These are phyloP conservation scores for Pseudonitzschia multistriata DNA, from an alignment of 108 stramenopile genomes.

Conservation along the genomic window DNA sequence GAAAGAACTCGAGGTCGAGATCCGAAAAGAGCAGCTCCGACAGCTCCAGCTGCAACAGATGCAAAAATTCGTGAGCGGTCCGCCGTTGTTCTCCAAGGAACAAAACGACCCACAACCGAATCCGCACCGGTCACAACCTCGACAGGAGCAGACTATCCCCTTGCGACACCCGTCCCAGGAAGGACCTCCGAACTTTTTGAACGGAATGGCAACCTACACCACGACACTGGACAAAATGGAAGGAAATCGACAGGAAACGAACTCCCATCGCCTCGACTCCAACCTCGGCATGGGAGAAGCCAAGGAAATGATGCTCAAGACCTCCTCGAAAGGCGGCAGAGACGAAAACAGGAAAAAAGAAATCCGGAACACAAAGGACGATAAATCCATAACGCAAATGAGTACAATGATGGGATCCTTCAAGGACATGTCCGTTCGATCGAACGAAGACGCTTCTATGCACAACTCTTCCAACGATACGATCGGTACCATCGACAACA, in stretches of 20 bases:
- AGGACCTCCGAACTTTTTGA: background rate
- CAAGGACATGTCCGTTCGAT: conserved; percentile 37
- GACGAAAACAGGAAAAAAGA: background rate
- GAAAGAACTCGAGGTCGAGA: background rate
- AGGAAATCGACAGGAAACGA: background rate
- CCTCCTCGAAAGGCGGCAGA: background rate
- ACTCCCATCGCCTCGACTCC: background rate
- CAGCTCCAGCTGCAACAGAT: background rate
- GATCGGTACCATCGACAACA: conserved; percentile 35
- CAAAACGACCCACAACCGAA: background rate
- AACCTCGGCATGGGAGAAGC: background rate
- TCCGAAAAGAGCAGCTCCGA: background rate
- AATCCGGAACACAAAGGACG: background rate
- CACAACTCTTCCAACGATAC: conserved; percentile 20
- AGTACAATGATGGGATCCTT: conserved; percentile 41
- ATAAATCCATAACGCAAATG: conserved; percentile 32
- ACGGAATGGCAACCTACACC: conserved; percentile 11
- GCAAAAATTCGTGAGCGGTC: background rate
- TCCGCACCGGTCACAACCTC: background rate
- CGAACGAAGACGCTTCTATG: conserved; percentile 7
- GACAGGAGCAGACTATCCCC: background rate
- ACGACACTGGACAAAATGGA: conserved; percentile 5
- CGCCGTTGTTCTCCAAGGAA: background rate
- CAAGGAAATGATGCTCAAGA: background rate
- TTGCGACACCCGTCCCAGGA: background rate